These are phyloP conservation scores for Lactarius hengduanensis DNA, from an alignment of 768 basidiomycete species.

Conservation along the genomic window DNA sequence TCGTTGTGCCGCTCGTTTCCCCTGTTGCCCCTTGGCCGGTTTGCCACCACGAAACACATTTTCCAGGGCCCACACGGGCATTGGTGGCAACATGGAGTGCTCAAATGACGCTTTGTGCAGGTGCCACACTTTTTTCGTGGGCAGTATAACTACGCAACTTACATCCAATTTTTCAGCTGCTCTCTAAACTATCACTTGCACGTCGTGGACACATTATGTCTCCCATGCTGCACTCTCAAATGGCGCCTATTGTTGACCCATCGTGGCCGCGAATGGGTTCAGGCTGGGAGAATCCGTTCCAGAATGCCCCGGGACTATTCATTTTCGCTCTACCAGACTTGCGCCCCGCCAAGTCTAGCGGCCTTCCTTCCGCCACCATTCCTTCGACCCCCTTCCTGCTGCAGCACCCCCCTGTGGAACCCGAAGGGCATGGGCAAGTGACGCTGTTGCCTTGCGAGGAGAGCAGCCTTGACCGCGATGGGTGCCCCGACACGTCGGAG, in stretches of 20 bases:
- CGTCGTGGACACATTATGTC: neutral
- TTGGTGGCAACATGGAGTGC: neutral
- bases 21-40: neutral
- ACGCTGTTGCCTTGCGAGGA: neutral
- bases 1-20: neutral
- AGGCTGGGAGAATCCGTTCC: conserved; percentile 14
- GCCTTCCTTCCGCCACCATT: neutral
- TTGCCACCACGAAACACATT: neutral
- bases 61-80: neutral
- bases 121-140: neutral
- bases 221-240: neutral
- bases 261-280: conserved; percentile 10
- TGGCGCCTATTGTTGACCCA: neutral
- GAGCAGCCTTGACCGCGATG: neutral
- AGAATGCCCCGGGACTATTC: conserved; percentile 18
- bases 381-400: neutral
- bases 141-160: neutral
- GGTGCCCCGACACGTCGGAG: neutral
- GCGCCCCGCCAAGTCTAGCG: neutral
- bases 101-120: neutral
- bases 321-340: conserved; percentile 18
- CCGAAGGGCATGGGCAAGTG: neutral
- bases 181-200: neutral
- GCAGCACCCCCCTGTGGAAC: neutral
- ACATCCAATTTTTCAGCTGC: neutral